Evolutionary conservation across 257 asterid species (phyloP).

Genomic region (Anisodus tanguticus): DNA sequence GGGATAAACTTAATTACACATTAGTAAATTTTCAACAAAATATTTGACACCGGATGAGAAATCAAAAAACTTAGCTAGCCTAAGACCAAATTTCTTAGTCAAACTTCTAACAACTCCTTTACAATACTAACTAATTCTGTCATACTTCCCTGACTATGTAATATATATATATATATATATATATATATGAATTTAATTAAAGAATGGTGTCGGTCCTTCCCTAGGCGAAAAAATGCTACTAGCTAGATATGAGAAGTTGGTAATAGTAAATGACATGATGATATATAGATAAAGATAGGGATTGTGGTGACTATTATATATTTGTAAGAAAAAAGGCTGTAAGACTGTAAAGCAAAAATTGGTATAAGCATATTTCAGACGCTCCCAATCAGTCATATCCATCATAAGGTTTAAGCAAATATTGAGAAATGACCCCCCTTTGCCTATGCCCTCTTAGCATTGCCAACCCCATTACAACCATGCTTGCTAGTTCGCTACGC

Average conservation of each 20-base stretch:
- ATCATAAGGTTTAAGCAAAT: conserved; percentile 20
- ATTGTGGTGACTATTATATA: background rate
- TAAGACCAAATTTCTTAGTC: background rate
- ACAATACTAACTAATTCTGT: background rate
- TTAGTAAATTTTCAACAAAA: no score
- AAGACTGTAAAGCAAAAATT: background rate
- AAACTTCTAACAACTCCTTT: background rate
- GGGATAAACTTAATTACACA: no score
- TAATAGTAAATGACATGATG: conserved; percentile 4
- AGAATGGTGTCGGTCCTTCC: background rate
- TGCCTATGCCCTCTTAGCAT: background rate
- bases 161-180: no score
- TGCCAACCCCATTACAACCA: conserved; percentile 25
- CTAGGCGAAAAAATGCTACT: background rate
- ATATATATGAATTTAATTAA: background rate
- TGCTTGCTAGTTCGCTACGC: conserved; percentile 9
- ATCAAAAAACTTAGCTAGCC: background rate
- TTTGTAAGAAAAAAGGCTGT: background rate
- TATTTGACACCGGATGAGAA: no score
- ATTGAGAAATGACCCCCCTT: background rate
- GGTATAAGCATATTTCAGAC: background rate
- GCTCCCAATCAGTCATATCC: background rate
- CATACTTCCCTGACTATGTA: background rate
- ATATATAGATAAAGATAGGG: background rate
- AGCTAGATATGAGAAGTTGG: background rate